Evolutionary conservation across 345 rosid species (phyloP).

Genomic region (Acer negundo): DNA sequence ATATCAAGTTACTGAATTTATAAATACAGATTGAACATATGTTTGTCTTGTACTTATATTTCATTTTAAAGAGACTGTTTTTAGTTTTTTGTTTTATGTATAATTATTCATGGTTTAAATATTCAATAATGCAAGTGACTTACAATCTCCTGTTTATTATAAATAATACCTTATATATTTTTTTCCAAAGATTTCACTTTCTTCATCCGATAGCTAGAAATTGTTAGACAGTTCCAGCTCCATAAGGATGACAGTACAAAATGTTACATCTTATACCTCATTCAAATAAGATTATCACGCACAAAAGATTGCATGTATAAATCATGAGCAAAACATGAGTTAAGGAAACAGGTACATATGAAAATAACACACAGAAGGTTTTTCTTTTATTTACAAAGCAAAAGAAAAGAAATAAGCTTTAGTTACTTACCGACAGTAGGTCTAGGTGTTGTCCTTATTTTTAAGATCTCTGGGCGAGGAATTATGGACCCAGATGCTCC

Average conservation of each 20-base stretch:
- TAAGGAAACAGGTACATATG: background rate
- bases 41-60: background rate
- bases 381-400: background rate
- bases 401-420: conserved; percentile 8
- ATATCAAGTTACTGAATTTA: background rate
- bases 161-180: background rate
- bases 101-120: background rate
- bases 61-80: background rate
- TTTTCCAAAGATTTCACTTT: background rate
- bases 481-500: conserved; percentile 88
- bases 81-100: background rate
- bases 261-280: background rate
- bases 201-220: background rate
- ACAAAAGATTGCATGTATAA: background rate
- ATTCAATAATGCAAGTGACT: background rate
- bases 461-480: conserved; percentile 94
- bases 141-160: background rate
- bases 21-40: background rate
- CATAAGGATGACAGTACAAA: background rate
- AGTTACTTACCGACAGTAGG: conserved; percentile 65
- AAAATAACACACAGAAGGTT: conserved; percentile 1
- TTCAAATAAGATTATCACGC: background rate
- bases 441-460: conserved; percentile 85
- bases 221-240: background rate
- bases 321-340: background rate